Evolutionary conservation across 2,329 filamentous ascomycete species (phyloP), one percentile per base, ranked within the genome.

Genomic region (Trichoderma guizhouense): DNA sequence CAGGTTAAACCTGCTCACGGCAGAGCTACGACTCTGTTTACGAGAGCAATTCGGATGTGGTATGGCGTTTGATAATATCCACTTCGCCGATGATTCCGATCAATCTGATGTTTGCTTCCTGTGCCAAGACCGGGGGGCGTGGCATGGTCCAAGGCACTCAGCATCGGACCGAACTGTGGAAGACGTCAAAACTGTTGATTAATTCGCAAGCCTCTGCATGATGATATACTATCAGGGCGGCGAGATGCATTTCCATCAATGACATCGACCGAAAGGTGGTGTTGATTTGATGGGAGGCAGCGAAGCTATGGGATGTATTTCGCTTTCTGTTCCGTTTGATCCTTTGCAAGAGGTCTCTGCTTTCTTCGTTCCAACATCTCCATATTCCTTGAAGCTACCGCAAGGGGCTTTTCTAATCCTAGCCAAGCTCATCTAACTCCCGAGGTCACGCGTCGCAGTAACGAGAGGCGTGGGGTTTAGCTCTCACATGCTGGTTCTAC

Each of bases 91-190:
- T 62, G 57, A 51, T 69, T 53, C 66, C 66, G 66, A 69, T 69
- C 66, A 69, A 69, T 69, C 66, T 69, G 57, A 51, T 62, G 36
- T 32, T 28, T 28, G 30, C 24, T 36, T 57, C 15, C 18, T 34
- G 43, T 58, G 18, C n/a, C 12, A 28, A 12, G 66, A 69, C 57
- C 30, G 36, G 65, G 55, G 53, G 32, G 5, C 11, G 32, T 30
- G 21, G 51, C 65, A 69, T 51, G 66, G 66, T 14, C 55, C 21
- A 57, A 64, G 34, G 51, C 68, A 55, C 47, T 57, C 28, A 57
- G 24, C 47, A 70, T 70, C 68, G 68, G 68, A 70, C 68, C 68
- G 68, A 70, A 69, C 36, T 34, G n/a, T n/a, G 28, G 7, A 69
- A 69, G 66, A 43, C 68, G 60, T 70, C 68, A 70, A 64, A 51